Base-by-base conservation (phyloP, 1,284 basidiomycete species). In the Fereydounia khargensis region DNA sequence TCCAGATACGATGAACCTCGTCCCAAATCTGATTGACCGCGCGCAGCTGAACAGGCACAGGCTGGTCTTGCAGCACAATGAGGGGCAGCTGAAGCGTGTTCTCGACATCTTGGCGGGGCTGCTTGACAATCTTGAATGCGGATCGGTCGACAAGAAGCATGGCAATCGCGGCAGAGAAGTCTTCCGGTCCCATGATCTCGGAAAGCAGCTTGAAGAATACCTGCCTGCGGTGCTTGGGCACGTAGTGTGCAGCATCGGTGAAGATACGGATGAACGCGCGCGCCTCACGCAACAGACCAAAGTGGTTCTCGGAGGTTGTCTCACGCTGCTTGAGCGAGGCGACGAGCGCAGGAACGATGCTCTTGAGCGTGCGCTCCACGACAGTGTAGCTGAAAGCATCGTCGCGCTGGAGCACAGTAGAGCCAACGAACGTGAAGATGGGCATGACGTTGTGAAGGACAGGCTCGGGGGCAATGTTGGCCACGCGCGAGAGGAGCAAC, bases 361-460 rank as follows among this genome's bases (percentile, higher is more conserved):
- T 87, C 57, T 91, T 86, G 44, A 97, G 84, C 1, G 92, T 96
- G 87, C 88, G 89, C 74, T 96, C 91, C 10, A 98, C 89, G 4
- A 98, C 91, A 22, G 85, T 84, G 79, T 96, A 92, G 72, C 88
- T 94, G 78, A 92, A 94, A 0, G 87, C 84, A 73, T 99, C 95
- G 70, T 99, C 95, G 35, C 92, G 83, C 75, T 96, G 91, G 79
- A 98, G 87, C 18, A 97, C 86, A 50, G 91, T 91, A 7, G 90
- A 88, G 21, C 95, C 94, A 86, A 98, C 96, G 79, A 97, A 98
- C 0, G 94, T 97, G 79, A 99, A 97, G 47, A 99, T 87, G 6
- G 95, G 92, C 91, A 98, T 97, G 51, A 96, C 83, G 68, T 95
- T 91, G 74, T 90, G 90, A 22, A 97, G 80, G 13, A 95, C 89